phyloP scores from a whole-genome alignment of 106 monocot genomes.

The Amphibolis antarctica region DNA sequence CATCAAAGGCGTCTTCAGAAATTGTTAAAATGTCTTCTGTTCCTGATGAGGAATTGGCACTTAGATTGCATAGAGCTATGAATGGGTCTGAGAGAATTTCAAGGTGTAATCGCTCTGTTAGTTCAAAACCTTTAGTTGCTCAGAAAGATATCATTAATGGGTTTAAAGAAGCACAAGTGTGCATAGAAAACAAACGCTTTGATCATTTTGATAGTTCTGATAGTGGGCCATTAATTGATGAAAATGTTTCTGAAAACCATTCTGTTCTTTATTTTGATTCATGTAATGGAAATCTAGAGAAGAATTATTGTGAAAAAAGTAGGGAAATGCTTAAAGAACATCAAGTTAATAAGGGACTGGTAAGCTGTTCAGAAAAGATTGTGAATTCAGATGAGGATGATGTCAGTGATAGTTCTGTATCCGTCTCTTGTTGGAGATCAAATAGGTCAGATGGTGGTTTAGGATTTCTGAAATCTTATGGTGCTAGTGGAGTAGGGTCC shows the following conservation, averaged over 20 bases:
- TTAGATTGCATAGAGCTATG: constrained; percentile 44
- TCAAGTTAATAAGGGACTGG: constrained; percentile 5
- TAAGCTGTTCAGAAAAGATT: constrained; percentile 6
- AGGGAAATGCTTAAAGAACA: background rate
- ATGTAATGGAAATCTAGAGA: background rate
- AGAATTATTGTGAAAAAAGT: background rate
- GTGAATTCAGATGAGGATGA: constrained; percentile 8
- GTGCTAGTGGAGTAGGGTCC: background rate
- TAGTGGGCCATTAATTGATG: constrained; percentile 1
- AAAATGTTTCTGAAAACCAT: background rate
- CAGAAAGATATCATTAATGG: background rate
- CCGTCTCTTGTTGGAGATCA: background rate
- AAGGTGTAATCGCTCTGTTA: constrained; percentile 4
- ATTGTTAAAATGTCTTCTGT: background rate
- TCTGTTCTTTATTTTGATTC: background rate
- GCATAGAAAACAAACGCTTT: constrained; percentile 10
- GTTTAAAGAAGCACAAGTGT: constrained; percentile 13
- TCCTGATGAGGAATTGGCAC: constrained; percentile 40
- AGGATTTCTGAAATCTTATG: background rate
- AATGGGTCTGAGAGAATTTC: constrained; percentile 51
- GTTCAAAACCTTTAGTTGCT: background rate
- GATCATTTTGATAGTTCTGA: background rate
- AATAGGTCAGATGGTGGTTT: background rate
- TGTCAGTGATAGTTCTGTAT: constrained; percentile 1
- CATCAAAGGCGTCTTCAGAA: background rate